Evolutionary conservation across 345 rosid genomes (phyloP), one percentile per base, ranked within the genome.

Genomic region (Salix exigua): DNA sequence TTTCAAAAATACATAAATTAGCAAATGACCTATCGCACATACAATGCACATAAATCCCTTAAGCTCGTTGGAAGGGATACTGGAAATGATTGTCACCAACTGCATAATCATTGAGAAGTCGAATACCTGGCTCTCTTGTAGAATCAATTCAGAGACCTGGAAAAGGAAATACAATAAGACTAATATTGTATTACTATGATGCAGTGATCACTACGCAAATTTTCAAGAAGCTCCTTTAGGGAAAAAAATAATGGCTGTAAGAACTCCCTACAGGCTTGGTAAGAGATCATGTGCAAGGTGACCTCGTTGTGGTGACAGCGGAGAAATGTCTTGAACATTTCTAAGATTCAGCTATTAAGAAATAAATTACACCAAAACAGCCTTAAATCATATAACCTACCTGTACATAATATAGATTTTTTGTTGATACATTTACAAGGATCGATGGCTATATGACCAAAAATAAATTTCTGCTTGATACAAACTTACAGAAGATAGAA

Each of bases 121-220:
- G 71, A 91, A 87, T 44, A 83, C 83, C 73, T 84, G 92, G 72
- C 87, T 89, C 72, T 89, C 92, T 83, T 83, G 97, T 72, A 89
- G 79, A 68, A 91, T 81, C 73, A 91, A 86, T 84, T 95, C 99
- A 83, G 99, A 88, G 75, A 95, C 96, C 99, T 95, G 92, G 70
- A 55, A 83, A 26, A 63, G 28, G 80, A 67, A 66, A 71, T 64
- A 69, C 21, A 61, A 40, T 61, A 58, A 58, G 44, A 44, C 23
- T 14, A 72, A 16, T 33, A 19, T 21, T 53, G 42, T 31, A 67
- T 53, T 50, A 37, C 55, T 72, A 82, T 33, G 19, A 72, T 35
- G 50, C 51, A 73, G 35, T 40, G 25, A 50, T n/a, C 68, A 76
- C 26, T 53, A 46, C 48, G 33, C 62, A 46, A 64, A 11, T 37